These are phyloP conservation scores for Iris pallida DNA, from an alignment of 116 monocot genomes.

Conservation along the genomic window DNA sequence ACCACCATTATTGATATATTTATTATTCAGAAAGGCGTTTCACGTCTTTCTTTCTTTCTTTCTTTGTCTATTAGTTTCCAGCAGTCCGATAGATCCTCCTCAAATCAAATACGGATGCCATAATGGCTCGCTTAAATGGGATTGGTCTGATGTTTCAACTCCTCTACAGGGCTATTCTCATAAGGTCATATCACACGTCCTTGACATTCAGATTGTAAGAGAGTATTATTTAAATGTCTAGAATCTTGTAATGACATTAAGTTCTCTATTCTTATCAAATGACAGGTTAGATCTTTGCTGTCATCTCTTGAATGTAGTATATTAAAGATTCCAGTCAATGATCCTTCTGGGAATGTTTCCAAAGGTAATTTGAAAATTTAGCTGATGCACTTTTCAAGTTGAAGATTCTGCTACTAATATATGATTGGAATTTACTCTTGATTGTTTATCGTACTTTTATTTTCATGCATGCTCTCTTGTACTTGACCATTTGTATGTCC, in stretches of 20 bases:
- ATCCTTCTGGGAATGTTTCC: slow-evolving; percentile 45
- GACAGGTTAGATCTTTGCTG: slow-evolving; percentile 55
- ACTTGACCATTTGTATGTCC: too few relatives aligned
- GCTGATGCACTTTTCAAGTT: not conserved
- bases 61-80: slow-evolving; percentile 62
- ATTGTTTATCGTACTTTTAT: not conserved
- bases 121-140: slow-evolving; percentile 29
- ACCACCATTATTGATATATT: not conserved
- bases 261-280: slow-evolving; percentile 17
- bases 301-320: slow-evolving; percentile 61
- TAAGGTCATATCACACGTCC: slow-evolving; percentile 43
- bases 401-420: not conserved
- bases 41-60: slow-evolving; percentile 5
- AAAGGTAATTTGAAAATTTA: slow-evolving; percentile 43
- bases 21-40: not conserved
- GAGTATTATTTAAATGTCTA: not conserved
- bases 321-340: slow-evolving; percentile 68
- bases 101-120: slow-evolving; percentile 79
- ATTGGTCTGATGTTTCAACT: slow-evolving; percentile 64
- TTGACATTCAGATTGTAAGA: not conserved
- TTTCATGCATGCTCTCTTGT: not conserved
- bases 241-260: not conserved
- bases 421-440: too few relatives aligned
- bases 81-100: slow-evolving; percentile 83
- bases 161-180: slow-evolving; percentile 48